Evolutionary conservation across 352 stramenopile genomes (phyloP), one percentile per base, ranked within the genome.

Genomic region (Plasmopara halstedii): DNA sequence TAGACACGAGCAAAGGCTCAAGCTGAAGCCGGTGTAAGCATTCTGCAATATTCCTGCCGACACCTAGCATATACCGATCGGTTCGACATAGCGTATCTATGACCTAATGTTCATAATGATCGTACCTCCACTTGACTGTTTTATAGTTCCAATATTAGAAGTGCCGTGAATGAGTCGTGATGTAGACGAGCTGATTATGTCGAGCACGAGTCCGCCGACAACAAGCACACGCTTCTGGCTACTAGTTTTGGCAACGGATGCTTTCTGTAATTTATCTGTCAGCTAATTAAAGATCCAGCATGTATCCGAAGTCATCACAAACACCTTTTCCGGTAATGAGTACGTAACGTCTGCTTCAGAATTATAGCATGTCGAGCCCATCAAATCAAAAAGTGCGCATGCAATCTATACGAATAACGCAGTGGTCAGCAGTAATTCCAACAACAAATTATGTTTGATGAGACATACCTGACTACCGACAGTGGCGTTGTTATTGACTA

Each of bases 401-500:
- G 75, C 74, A 45, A 88, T 85, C 74, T 88, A 34, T 18, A 52
- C 10, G 17, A 61, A 34, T 20, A 25, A 48, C 10, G 15, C 51
- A 25, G 7, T 29, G 11, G 25, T 29, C 7, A 10, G 1, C 11
- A 29, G 25, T 29, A 29, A 1, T 29, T 6, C 25, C 7, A 29
- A 29, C 25, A 29, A 29, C 25, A 29, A 29, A 29, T 14, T 23
- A 3, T 21, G 26, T 32, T 29, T 19, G n/a, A n/a, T n/a, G n/a
- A n/a, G n/a, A n/a, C n/a, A 33, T 58, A 98, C 95, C 58, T 97
- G 75, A 19, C 94, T 95, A 34, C 95, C 96, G 20, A 99, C 68
- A 31, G 66, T 69, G 10, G 95, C 96, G 67, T 99, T 99, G 64
- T 97, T 93, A 56, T 95, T 91, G 14, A 99, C 94, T 15, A 99